Percentiles rank a stretch among this genome's conserved stretches.
phyloP scores from a whole-genome alignment of 306 rosid genomes.

The Argentina anserina region DNA sequence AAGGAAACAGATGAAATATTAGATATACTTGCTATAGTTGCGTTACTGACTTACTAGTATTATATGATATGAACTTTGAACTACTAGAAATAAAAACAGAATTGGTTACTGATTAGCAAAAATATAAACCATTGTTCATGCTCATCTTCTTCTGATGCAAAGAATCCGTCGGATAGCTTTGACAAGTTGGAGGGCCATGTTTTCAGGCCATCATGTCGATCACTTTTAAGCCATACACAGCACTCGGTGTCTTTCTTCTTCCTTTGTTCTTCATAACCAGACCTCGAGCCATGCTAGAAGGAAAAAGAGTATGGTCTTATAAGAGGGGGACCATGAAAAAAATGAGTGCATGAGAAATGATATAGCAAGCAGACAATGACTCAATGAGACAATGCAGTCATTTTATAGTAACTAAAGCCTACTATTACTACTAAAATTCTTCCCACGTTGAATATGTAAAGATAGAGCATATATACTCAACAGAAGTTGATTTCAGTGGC shows the following conservation, averaged over 20 bases:
- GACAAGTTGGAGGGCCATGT: conserved; percentile 44
- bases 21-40: not conserved
- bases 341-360: not conserved
- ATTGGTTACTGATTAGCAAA: conserved; percentile 14
- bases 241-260: conserved; percentile 26
- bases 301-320: conserved; percentile 28
- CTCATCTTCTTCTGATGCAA: conserved; percentile 33
- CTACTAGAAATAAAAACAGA: conserved; percentile 29
- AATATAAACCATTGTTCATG: conserved; percentile 13
- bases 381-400: not conserved
- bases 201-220: conserved; percentile 47
- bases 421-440: not conserved
- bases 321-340: conserved; percentile 22
- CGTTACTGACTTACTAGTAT: conserved; percentile 1
- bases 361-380: conserved; percentile 10
- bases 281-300: conserved; percentile 39
- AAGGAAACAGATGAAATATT: conserved; percentile 10
- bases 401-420: not conserved
- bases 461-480: not conserved
- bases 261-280: conserved; percentile 39
- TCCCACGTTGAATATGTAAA: not conserved
- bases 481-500: conserved; percentile 9
- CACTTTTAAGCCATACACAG: conserved; percentile 30
- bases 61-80: conserved; percentile 14
- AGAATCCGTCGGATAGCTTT: conserved; percentile 31